Conservation (phyloP, 2,329 filamentous ascomycete species). For the Xylariaceae sp. region DNA sequence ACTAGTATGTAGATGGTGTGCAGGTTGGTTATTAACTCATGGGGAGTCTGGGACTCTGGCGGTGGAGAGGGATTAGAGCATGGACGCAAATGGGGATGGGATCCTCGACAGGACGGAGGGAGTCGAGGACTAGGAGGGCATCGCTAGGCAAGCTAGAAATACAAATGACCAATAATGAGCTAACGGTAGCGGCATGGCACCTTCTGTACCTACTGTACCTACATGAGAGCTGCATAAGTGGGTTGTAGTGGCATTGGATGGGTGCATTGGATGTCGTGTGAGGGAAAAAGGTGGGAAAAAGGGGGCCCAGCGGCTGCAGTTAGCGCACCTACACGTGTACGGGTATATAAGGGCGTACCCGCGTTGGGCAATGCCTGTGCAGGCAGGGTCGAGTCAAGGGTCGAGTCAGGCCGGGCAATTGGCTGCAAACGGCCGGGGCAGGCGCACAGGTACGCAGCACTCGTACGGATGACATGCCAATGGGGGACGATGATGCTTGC, state of each 20-base stretch:
- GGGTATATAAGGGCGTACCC: neutral
- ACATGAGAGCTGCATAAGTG: neutral
- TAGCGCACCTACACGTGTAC: neutral
- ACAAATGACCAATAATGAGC: neutral
- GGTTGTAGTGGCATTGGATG: neutral
- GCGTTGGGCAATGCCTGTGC: neutral
- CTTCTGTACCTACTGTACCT: neutral
- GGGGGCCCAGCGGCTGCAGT: neutral
- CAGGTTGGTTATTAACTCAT: constrained; percentile 16
- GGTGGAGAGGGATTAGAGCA: constrained; percentile 10
- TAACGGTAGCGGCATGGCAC: neutral
- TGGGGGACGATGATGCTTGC: neutral
- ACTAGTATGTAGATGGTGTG: constrained; percentile 10
- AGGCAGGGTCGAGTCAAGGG: neutral
- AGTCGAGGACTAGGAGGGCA: constrained; percentile 16
- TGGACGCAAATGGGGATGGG: neutral
- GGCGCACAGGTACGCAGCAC: neutral
- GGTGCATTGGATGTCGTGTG: neutral
- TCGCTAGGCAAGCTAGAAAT: neutral
- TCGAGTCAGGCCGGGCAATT: neutral
- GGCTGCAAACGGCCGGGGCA: neutral
- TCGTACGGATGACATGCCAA: neutral
- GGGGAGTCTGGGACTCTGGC: constrained; percentile 9
- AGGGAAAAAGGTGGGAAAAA: neutral
- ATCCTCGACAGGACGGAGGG: constrained; percentile 10